Evolutionary conservation across 345 rosid species (phyloP).

Genomic region (Citrus mangshanensis): DNA sequence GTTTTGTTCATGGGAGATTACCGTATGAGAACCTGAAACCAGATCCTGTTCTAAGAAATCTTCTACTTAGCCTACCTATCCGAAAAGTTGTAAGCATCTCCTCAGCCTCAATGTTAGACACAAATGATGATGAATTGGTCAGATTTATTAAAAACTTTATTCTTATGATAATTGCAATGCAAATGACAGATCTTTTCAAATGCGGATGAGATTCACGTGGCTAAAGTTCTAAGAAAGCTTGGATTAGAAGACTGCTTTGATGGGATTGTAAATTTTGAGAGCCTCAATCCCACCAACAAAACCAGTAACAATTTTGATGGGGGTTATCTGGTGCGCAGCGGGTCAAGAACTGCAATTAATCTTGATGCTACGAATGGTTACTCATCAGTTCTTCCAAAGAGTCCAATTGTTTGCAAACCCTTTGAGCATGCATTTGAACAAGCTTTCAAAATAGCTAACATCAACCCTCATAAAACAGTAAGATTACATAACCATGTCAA

Average conservation of each 20-base stretch:
- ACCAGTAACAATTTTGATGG: constrained; percentile 29
- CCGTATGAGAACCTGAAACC: constrained; percentile 80
- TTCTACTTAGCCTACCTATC: constrained; percentile 59
- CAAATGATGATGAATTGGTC: not conserved
- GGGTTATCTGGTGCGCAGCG: constrained; percentile 17
- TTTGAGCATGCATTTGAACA: constrained; percentile 54
- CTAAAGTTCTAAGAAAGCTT: constrained; percentile 46
- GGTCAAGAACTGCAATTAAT: constrained; percentile 11
- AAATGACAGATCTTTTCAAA: constrained; percentile 51
- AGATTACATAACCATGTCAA: not conserved
- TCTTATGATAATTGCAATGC: not conserved
- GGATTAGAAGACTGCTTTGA: constrained; percentile 66
- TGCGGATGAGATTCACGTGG: constrained; percentile 51
- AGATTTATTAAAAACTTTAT: not conserved
- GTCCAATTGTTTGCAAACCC: constrained; percentile 80
- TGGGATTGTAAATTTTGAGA: constrained; percentile 57
- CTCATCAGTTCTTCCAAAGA: constrained; percentile 36
- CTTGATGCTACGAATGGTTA: constrained; percentile 29
- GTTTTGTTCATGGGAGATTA: constrained; percentile 74
- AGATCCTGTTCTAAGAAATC: constrained; percentile 70
- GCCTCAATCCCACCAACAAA: constrained; percentile 37
- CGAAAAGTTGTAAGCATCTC: constrained; percentile 61
- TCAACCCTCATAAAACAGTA: constrained; percentile 79
- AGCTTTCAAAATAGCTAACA: constrained; percentile 57
- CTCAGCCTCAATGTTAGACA: not conserved